Evolutionary conservation across 2,329 filamentous ascomycete genomes (phyloP).

Genomic region (Xylariaceae sp.): DNA sequence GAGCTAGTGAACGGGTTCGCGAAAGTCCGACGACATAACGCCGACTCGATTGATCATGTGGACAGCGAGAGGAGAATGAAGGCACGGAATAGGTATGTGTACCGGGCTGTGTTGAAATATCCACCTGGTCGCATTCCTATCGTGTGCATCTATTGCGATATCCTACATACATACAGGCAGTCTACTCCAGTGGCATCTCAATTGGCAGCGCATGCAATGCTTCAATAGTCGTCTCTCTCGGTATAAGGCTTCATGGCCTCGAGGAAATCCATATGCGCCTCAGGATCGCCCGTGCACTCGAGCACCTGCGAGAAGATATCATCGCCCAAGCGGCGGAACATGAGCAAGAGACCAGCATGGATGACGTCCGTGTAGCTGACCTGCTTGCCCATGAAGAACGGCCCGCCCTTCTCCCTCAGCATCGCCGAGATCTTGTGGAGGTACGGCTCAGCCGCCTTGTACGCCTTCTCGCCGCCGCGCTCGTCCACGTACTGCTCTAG

Average conservation of each 20-base stretch:
- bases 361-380: slow-evolving; percentile 55
- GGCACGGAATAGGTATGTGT: background rate
- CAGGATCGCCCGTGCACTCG: slow-evolving; percentile 35
- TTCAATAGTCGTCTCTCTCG: slow-evolving; percentile 36
- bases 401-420: slow-evolving; percentile 52
- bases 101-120: background rate
- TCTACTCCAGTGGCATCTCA: background rate
- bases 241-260: slow-evolving; percentile 39
- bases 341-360: slow-evolving; percentile 42
- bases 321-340: slow-evolving; percentile 33
- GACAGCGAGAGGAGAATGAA: background rate
- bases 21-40: background rate
- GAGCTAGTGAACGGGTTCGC: no score
- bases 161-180: background rate
- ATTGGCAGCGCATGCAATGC: background rate
- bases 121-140: no score
- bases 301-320: slow-evolving; percentile 35
- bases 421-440: slow-evolving; percentile 38
- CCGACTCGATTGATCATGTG: background rate
- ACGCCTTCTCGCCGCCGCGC: slow-evolving; percentile 46
- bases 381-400: slow-evolving; percentile 55
- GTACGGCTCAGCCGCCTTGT: slow-evolving; percentile 36
- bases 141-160: no score
- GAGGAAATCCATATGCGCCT: slow-evolving; percentile 37
- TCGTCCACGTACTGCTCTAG: slow-evolving; percentile 45